Base-by-base conservation (phyloP, 2,329 filamentous ascomycete genomes). In the Colletotrichum caudatum region DNA sequence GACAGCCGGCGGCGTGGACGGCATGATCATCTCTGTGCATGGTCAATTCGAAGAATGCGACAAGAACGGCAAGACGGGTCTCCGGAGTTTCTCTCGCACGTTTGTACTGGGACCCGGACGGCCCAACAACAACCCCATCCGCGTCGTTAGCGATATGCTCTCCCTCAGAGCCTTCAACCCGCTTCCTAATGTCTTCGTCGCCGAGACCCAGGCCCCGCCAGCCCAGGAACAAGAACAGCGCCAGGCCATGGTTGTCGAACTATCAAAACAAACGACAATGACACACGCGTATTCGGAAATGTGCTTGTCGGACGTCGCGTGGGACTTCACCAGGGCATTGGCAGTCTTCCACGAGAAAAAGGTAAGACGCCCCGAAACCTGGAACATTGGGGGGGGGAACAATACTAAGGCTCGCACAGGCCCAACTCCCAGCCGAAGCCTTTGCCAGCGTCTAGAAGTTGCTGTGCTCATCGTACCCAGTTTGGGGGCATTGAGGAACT, bases 21-120 rank as follows among this genome's bases (percentile, higher is more conserved):
- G 94, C 9, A 88, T 97, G 74, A 87, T 93, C 61, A 88, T 97
- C 75, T 91, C 88, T 9, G 87, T 95, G n/a, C 93, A 96, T 76
- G 93, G 94, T 73, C 93, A 95, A 77, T 97, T 94, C 72, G 91
- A 95, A 60, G 94, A 97, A 78, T 84, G 91, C 23, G 89, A 93
- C 75, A 80, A 83, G 4, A 87, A 86, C 29, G 84, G 86, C 59
- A 86, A 88, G 56, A 87, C 87, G 54, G 86, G 89, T 48, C 89
- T 91, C 75, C 91, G 94, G 72, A 94, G 92, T 79, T 97, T 97
- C 80, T 94, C 94, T 65, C 90, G 94, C 62, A 92, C 90, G 0
- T 94, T 97, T 78, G 84, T 95, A 51, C 86, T 97, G 23, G 93
- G 93, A 0, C 94, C 94, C 1, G 93, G 93, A 41, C 87, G 86